Evolutionary conservation across 2,329 filamentous ascomycete species (phyloP).

Genomic region (Dendrostoma leiphaemia): DNA sequence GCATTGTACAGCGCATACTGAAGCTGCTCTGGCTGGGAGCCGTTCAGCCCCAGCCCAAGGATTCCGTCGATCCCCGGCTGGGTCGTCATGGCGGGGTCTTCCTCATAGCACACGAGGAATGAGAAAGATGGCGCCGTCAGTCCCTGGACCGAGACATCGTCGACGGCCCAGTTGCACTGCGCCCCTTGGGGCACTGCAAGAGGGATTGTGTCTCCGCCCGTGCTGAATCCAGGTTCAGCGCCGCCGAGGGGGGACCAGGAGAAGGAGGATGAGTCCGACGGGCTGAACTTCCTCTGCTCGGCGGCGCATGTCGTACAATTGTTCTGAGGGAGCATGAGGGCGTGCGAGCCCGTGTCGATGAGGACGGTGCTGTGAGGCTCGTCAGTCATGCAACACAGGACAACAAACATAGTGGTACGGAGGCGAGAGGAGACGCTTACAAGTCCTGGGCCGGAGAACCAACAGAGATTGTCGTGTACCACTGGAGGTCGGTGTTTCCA

Average conservation of each 20-base stretch:
- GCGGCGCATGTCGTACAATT: constrained; percentile 16
- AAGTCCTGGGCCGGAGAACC: constrained; percentile 13
- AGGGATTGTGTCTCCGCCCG: constrained; percentile 14
- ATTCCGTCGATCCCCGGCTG: constrained; percentile 16
- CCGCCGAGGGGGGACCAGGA: constrained; percentile 2
- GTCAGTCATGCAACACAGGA: not conserved
- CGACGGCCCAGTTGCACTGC: constrained; percentile 2
- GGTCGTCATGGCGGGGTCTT: constrained; percentile 1
- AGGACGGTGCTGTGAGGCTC: constrained; percentile 5
- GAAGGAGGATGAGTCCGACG: constrained; percentile 9
- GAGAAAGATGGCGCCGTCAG: not conserved
- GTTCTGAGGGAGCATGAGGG: constrained; percentile 4
- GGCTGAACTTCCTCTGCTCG: constrained; percentile 11
- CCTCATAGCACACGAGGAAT: constrained; percentile 12
- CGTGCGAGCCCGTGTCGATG: constrained; percentile 14
- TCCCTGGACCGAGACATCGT: constrained; percentile 8
- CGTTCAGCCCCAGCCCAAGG: constrained; percentile 8
- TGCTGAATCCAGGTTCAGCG: constrained; percentile 1
- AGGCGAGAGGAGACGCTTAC: not conserved
- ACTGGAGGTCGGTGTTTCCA: constrained; percentile 14
- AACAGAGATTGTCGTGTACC: constrained; percentile 12
- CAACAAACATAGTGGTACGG: no score
- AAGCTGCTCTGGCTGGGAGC: constrained; percentile 14
- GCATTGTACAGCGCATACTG: constrained; percentile 27
- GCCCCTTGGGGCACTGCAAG: not conserved